Evolutionary conservation across 208 protist species (phyloP), one percentile per base, ranked within the genome.

Genomic region (Zelonia costaricensis): DNA sequence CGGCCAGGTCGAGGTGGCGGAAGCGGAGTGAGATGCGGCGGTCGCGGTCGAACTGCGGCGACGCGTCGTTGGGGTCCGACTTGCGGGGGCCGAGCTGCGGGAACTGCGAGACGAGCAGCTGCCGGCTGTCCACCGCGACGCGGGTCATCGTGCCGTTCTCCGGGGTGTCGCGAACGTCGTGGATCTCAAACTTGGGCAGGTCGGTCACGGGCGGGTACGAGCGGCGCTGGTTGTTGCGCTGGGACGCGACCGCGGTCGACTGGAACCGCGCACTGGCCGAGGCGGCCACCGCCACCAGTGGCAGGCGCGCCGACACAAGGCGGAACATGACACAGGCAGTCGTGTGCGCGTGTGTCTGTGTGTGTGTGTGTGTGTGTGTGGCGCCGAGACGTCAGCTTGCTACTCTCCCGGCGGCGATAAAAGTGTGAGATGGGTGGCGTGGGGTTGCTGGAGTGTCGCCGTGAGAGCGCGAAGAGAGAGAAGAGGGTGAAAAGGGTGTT

Each of bases 61-160:
- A 82, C 22, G 76, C 42, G 69, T 96, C 90, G 70, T 91, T 93
- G 44, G 87, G 78, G 65, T 96, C 90, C 44, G 66, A 67, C 63
- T 96, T 93, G 45, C 90, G 86, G 0, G 86, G 78, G 25, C 90
- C 90, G 18, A 92, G 81, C 74, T 96, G 90, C 36, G 90, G 90
- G 74, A 85, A 94, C 77, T 92, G 84, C 18, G 85, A 88, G 52
- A 92, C 44, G 45, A 94, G 77, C 40, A 94, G 71, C 71, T 84
- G 68, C 62, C 88, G 88, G 25, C 75, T 74, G 59, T 93, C 86
- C 5, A 93, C 82, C 1, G 87, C 62, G 28, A 92, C 83, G 31
- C 90, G 84, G 18, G 82, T 86, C 85, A 92, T 92, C 58, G 61
- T 82, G 23, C 90, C 90, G 33, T 82, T 62, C 35, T 68, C 72